Evolutionary conservation across 1,139 yeast genomes (phyloP).

Genomic region (Hanseniaspora gamundiae): DNA sequence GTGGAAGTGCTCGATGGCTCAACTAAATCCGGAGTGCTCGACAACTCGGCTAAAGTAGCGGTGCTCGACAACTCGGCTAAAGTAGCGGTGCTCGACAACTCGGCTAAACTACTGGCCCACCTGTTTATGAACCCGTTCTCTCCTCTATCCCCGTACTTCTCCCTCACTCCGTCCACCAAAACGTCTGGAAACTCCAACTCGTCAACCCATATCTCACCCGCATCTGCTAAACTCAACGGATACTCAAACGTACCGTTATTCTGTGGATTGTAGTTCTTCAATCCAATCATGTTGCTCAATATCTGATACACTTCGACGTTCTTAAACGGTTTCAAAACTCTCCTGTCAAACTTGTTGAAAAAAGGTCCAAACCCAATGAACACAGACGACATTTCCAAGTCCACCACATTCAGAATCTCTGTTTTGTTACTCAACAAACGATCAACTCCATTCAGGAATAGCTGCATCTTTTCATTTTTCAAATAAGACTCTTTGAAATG

Average conservation of each 20-base stretch:
- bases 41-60: too few species aligned
- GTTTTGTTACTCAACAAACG: neutral
- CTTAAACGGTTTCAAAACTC: constrained; percentile 44
- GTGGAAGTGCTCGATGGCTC: too few species aligned
- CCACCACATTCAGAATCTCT: neutral
- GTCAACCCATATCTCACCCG: neutral
- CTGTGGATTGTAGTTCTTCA: constrained; percentile 40
- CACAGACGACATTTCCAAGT: constrained; percentile 65
- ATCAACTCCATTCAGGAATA: neutral
- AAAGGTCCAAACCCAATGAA: constrained; percentile 77
- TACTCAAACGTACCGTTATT: constrained; percentile 38
- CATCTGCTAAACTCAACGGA: constrained; percentile 27
- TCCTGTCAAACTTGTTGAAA: constrained; percentile 30
- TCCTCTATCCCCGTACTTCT: constrained; percentile 10
- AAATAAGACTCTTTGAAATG: neutral
- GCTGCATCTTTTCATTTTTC: neutral
- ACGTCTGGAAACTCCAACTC: constrained; percentile 1
- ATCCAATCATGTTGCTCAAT: constrained; percentile 52
- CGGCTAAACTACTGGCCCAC: too few species aligned
- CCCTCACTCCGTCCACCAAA: neutral
- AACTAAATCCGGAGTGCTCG: too few species aligned
- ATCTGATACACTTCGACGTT: constrained; percentile 67
- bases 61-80: too few species aligned
- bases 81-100: too few species aligned
- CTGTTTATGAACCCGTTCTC: neutral